A percentile compares a stretch with the other conserved stretches of the same genome.
Conservation (phyloP, 352 stramenopile genomes). For the Globisporangium middletonii region DNA sequence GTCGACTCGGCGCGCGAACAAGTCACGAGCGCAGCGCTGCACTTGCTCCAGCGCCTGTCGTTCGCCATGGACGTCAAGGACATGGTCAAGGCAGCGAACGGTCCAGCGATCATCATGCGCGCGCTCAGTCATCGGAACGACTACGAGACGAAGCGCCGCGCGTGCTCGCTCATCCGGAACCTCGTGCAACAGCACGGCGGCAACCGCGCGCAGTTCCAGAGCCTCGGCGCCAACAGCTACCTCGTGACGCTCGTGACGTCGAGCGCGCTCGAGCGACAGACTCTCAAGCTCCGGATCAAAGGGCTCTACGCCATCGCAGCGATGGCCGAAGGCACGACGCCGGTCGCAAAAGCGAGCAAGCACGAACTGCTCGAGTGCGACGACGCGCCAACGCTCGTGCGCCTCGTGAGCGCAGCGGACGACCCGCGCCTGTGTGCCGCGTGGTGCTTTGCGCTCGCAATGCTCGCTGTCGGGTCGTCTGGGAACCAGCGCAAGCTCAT, state of each 20-base stretch:
- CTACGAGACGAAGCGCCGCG: conserved; percentile 19
- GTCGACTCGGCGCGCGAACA: conserved; percentile 25
- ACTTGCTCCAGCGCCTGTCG: conserved; percentile 49
- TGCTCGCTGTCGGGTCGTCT: conserved; percentile 27
- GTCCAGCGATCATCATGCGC: conserved; percentile 38
- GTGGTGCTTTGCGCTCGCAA: conserved; percentile 44
- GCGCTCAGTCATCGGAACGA: conserved; percentile 25
- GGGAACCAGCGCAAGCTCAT: conserved; percentile 49
- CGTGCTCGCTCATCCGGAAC: conserved; percentile 42
- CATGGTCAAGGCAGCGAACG: conserved; percentile 29
- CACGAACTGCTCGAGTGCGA: conserved; percentile 56
- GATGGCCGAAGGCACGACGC: conserved; percentile 27
- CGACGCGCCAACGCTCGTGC: conserved; percentile 27
- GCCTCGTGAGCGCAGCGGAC: conserved; percentile 14
- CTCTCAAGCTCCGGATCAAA: conserved; percentile 38
- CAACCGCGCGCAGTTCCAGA: conserved; percentile 48
- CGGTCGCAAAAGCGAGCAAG: conserved; percentile 37
- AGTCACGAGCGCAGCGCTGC: conserved; percentile 36
- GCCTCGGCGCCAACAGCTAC: conserved; percentile 37
- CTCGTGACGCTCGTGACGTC: conserved; percentile 21
- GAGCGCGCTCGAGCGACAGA: background rate
- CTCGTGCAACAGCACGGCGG: conserved; percentile 38
- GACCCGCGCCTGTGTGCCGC: conserved; percentile 31
- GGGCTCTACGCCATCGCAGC: conserved; percentile 44
- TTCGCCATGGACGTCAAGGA: conserved; percentile 30